Conservation (phyloP, 805 yeast genomes). For the Debaryomyces maramus region DNA sequence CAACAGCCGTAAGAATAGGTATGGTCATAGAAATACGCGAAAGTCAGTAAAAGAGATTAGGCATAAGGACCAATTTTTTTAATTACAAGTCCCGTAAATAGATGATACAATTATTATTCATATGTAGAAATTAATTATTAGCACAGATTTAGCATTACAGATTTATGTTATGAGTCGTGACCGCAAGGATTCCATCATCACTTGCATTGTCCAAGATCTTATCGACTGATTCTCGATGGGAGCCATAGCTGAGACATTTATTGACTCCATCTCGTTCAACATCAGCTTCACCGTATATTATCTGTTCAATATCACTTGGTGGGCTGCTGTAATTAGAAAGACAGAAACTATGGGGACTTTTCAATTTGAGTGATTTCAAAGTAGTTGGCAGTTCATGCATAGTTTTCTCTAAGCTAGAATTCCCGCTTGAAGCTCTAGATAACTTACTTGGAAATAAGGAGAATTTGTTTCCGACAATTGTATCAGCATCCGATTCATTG, state of each 20-base stretch:
- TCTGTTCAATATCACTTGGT: constrained; percentile 5
- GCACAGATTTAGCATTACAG: not conserved
- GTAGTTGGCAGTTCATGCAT: constrained; percentile 6
- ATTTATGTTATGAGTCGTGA: constrained; percentile 9
- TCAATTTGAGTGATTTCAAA: not conserved
- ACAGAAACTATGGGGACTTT: not conserved
- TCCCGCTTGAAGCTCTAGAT: constrained; percentile 4
- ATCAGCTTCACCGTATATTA: constrained; percentile 5
- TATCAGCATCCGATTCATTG: constrained; percentile 2
- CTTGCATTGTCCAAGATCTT: constrained; percentile 4
- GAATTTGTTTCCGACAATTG: constrained; percentile 4
- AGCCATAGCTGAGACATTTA: not conserved
- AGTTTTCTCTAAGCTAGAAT: constrained; percentile 5
- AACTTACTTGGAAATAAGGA: constrained; percentile 15
- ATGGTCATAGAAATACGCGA: no score
- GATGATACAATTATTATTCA: not conserved
- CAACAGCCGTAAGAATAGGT: no score
- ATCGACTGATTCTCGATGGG: constrained; percentile 9
- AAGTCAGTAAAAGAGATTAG: no score
- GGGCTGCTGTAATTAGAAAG: constrained; percentile 4
- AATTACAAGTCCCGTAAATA: no score
- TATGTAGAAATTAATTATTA: not conserved
- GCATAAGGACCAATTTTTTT: no score
- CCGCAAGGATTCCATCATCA: constrained; percentile 8
- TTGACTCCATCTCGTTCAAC: not conserved